phyloP scores from a whole-genome alignment of 768 basidiomycete species.

The Dendrothele bispora region DNA sequence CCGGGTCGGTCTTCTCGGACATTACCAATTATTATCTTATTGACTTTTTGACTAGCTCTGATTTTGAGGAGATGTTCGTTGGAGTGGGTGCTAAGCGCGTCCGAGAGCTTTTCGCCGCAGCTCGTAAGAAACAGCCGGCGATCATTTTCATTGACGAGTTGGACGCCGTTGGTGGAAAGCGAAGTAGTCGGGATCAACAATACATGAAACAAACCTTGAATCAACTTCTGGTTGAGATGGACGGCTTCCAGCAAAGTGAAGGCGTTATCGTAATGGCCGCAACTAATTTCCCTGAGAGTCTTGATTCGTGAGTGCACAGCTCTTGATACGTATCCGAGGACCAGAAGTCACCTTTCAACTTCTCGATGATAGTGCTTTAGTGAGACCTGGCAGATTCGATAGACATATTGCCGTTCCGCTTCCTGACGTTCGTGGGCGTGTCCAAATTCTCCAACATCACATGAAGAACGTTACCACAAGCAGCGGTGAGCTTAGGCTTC shows the following conservation, averaged over 20 bases:
- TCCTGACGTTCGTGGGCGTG: constrained; percentile 91
- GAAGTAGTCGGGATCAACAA: constrained; percentile 79
- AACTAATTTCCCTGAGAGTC: constrained; percentile 95
- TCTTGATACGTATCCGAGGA: background rate
- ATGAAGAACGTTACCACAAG: constrained; percentile 76
- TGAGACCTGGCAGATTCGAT: constrained; percentile 96
- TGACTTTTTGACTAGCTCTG: constrained; percentile 52
- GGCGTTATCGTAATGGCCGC: constrained; percentile 95
- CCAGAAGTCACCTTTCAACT: constrained; percentile 9
- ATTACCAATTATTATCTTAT: too few relatives aligned
- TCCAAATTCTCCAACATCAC: constrained; percentile 92
- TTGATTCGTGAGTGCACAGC: constrained; percentile 71
- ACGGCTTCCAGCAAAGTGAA: constrained; percentile 92
- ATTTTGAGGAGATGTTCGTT: constrained; percentile 98
- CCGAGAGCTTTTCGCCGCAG: constrained; percentile 90
- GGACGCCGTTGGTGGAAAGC: constrained; percentile 90
- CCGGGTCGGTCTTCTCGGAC: constrained; percentile 54
- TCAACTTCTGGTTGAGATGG: constrained; percentile 95
- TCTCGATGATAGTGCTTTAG: constrained; percentile 66
- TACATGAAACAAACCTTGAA: constrained; percentile 95
- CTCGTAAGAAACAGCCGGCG: constrained; percentile 91
- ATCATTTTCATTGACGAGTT: constrained; percentile 99
- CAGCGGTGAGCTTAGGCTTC: constrained; percentile 38
- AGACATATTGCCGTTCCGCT: constrained; percentile 89
- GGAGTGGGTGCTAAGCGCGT: constrained; percentile 95